phyloP scores from a whole-genome alignment of 805 yeast species.

The Starmerella bombicola region DNA sequence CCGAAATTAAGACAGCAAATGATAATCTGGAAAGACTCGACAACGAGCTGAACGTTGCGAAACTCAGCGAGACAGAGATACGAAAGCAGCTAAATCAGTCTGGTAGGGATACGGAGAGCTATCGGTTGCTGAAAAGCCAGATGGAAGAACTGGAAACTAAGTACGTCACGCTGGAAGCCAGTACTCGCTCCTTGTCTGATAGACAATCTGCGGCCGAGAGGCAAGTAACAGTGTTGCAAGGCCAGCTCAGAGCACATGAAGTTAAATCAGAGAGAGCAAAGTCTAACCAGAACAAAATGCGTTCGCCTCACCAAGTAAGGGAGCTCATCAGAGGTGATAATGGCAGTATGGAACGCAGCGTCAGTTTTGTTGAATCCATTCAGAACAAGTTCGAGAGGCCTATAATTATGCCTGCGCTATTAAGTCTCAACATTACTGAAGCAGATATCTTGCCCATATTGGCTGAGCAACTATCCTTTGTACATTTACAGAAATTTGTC shows the following conservation, averaged over 20 bases:
- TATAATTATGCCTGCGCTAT: conserved; percentile 63
- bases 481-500: conserved; percentile 51
- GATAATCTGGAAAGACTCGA: background rate
- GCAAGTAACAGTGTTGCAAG: background rate
- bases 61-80: background rate
- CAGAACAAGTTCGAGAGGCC: conserved; percentile 27
- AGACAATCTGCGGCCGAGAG: background rate
- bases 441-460: conserved; percentile 41
- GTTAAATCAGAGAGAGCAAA: background rate
- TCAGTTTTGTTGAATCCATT: background rate
- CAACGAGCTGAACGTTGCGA: background rate
- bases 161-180: background rate
- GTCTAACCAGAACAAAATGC: background rate
- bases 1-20: background rate
- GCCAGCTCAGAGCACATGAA: too few relatives aligned
- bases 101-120: conserved; percentile 1
- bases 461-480: conserved; percentile 43
- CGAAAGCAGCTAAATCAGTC: conserved; percentile 1
- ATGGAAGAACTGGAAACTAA: background rate
- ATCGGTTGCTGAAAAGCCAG: background rate
- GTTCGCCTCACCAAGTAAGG: background rate
- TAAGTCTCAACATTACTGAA: conserved; percentile 47
- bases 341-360: conserved; percentile 1
- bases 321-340: background rate
- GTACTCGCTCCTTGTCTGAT: background rate